Evolutionary conservation across 257 asterid species (phyloP).

Genomic region (Solanum chilense): DNA sequence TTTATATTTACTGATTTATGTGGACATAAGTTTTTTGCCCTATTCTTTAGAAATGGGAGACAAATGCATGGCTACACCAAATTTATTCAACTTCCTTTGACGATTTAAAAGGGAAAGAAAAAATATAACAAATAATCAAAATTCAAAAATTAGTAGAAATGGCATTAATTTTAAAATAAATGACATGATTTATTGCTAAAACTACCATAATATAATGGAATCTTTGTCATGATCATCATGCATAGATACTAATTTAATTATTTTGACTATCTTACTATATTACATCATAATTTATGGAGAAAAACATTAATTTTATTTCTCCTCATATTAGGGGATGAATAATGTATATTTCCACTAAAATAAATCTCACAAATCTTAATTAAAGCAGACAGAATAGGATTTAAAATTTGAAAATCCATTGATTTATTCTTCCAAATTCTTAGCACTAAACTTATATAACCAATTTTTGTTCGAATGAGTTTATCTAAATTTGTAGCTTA

Average conservation of each 20-base stretch:
- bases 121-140: not conserved
- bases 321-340: not conserved
- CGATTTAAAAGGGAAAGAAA: not conserved
- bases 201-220: not conserved
- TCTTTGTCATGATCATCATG: not conserved
- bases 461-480: not conserved
- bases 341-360: not conserved
- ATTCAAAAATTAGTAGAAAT: not conserved
- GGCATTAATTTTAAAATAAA: not conserved
- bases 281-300: not conserved
- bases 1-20: too few relatives aligned
- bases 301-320: not conserved
- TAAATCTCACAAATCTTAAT: not conserved
- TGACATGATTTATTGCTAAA: not conserved
- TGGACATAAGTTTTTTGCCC: not conserved
- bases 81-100: not conserved
- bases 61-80: not conserved
- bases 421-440: not conserved
- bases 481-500: not conserved
- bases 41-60: not conserved
- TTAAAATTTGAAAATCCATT: not conserved
- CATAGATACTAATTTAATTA: not conserved
- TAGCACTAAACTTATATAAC: not conserved
- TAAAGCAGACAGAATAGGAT: not conserved
- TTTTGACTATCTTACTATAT: not conserved